These are phyloP conservation scores for Ophiognomonia clavigignenti-juglandacearum DNA, from an alignment of 2,329 filamentous ascomycete genomes.

Conservation along the genomic window DNA sequence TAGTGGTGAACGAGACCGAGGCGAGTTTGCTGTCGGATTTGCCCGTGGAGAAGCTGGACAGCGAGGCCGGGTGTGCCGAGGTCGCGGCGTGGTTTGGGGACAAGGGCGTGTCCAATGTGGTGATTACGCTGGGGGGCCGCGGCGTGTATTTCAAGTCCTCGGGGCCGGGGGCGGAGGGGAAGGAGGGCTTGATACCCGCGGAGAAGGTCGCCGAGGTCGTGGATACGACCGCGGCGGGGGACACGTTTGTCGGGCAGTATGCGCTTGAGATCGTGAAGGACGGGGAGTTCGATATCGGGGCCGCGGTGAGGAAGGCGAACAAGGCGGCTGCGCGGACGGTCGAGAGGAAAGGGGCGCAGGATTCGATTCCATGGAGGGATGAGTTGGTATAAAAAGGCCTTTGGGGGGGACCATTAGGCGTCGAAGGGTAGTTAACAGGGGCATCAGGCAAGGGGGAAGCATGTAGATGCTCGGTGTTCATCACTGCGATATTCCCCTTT, in stretches of 20 bases:
- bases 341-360: slow-evolving; percentile 59
- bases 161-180: slow-evolving; percentile 29
- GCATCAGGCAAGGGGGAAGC: too few species aligned
- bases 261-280: slow-evolving; percentile 63
- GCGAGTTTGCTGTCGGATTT: slow-evolving; percentile 65
- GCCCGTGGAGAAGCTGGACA: slow-evolving; percentile 43
- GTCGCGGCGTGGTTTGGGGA: slow-evolving; percentile 58
- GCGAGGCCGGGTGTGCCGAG: slow-evolving; percentile 35
- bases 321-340: slow-evolving; percentile 62
- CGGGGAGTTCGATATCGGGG: slow-evolving; percentile 46
- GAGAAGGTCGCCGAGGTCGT: slow-evolving; percentile 66
- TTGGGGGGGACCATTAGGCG: too few species aligned
- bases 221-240: slow-evolving; percentile 90
- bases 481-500: too few species aligned
- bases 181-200: slow-evolving; percentile 51
- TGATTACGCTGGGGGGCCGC: slow-evolving; percentile 78
- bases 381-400: slow-evolving; percentile 33
- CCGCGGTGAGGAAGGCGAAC: slow-evolving; percentile 57
- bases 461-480: too few species aligned
- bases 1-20: slow-evolving; percentile 90
- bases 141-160: slow-evolving; percentile 74
- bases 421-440: too few species aligned
- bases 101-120: slow-evolving; percentile 68
- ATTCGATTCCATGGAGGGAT: slow-evolving; percentile 61
- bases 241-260: slow-evolving; percentile 90